Evolutionary conservation across 345 rosid genomes (phyloP).

Genomic region (Litchi chinensis): DNA sequence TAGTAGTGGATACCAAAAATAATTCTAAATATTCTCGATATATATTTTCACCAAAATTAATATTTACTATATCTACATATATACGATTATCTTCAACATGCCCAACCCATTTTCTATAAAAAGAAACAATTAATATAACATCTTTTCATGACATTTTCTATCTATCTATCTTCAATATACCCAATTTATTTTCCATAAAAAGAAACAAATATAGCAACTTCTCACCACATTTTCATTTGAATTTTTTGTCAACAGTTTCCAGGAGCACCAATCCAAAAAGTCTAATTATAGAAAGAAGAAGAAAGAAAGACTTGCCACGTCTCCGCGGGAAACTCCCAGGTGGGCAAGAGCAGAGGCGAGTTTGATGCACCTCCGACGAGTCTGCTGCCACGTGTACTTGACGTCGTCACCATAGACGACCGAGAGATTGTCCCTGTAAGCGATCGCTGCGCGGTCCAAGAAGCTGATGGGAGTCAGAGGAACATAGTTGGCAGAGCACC

Average conservation of each 20-base stretch:
- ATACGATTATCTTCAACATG: no score
- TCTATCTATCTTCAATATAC: not conserved
- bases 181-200: not conserved
- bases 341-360: constrained; percentile 61
- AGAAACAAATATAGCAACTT: not conserved
- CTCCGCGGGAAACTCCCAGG: constrained; percentile 48
- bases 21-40: no score
- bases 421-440: constrained; percentile 46
- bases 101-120: no score
- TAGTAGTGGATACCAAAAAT: no score
- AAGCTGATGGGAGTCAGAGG: constrained; percentile 63
- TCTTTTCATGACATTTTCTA: no score
- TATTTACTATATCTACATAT: no score
- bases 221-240: not conserved
- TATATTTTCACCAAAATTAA: no score
- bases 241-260: not conserved
- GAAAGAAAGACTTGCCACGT: constrained; percentile 40
- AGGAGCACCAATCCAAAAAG: not conserved
- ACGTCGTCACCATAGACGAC: constrained; percentile 51
- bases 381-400: constrained; percentile 55
- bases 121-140: no score
- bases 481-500: constrained; percentile 55
- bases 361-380: constrained; percentile 52
- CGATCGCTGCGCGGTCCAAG: constrained; percentile 59
- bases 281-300: no score